Evolutionary conservation across 1,284 basidiomycete species (phyloP), one percentile per base, ranked within the genome.

Genomic region (Vanrija sp.): DNA sequence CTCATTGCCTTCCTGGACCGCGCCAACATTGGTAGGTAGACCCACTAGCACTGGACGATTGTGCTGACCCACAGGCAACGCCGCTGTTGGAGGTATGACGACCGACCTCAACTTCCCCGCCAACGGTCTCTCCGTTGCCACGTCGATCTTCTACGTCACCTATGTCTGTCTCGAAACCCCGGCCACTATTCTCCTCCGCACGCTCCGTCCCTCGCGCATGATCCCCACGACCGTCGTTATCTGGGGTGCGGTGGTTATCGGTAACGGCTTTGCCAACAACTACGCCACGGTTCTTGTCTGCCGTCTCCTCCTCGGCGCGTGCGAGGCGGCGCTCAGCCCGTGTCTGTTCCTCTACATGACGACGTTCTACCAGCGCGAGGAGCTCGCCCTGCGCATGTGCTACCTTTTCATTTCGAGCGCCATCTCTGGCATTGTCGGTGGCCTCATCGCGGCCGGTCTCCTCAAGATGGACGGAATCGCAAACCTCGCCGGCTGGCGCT

Each of bases 341-440:
- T 64, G 55, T 39, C 49, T 65, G 18, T 56, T 62, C 5, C 50
- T 66, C 28, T 65, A 63, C 47, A 49, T 69, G 19, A 54, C 65
- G 16, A 57, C 62, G 43, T 66, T 57, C 40, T 69, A 70, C 43
- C 57, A 54, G 9, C 59, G 65, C 3, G 52, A 64, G 25, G 71
- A 73, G 48, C 62, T 65, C n/a, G 69, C 59, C 0, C 49, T 53
- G 7, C 57, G 72, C 1, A 58, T 64, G 26, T 61, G 59, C 21
- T 72, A 66, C 60, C 65, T 73, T 21, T 73, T 68, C 53, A 58
- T 65, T 25, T 59, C 63, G 16, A 60, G 67, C 0, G 69, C 69
- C 0, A 28, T 67, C 16, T 64, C 62, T 2, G 66, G 69, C 4
- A 64, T 62, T 1, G 53, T 73, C 7, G 71, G 71, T 21, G 71